Base-by-base conservation (phyloP, 2,329 filamentous ascomycete genomes). In the Biscogniauxia mediterranea region DNA sequence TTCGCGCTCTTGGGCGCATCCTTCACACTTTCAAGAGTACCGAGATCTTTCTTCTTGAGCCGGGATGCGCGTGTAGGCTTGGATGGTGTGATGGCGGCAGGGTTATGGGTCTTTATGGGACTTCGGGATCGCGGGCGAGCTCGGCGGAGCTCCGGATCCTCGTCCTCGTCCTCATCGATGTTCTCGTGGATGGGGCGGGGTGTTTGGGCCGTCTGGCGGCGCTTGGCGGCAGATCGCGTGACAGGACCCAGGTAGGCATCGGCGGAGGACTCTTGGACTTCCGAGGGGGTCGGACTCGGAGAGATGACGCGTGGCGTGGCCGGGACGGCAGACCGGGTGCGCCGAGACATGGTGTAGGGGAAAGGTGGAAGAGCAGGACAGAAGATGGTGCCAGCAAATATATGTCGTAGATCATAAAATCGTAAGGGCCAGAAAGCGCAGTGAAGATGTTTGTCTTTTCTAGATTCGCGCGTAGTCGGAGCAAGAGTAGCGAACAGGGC, bases 281-380 rank as follows among this genome's bases (percentile, higher is more conserved):
- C 86, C 21, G 86, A 88, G 1, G 87, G 87, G 1, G 90, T 89
- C 50, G 93, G 93, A 59, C 92, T 95, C 50, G 93, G 93, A 13
- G 92, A 96, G 69, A 95, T 96, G 68, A 97, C 91, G 72, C 92
- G 89, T 71, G 93, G 93, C 60, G 90, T 95, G 60, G 85, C 84
- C 60, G 93, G 93, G 61, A 95, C 81, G 68, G 81, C 79, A 65
- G 75, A 76, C 63, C 84, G 80, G 57, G 77, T 75, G 61, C 79
- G 80, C 62, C 80, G 73, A 59, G 85, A 81, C 79, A 88, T 86
- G 71, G 74, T 71, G 74, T 77, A 79, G 8, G 79, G 76, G 63
- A 89, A 89, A 49, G 85, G 83, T 54, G 87, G 87, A 1, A 91
- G 82, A 50, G 81, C 79, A 61, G 87, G 80, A 54, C 78, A 77